Evolutionary conservation across 2,329 filamentous ascomycete species (phyloP), one percentile per base, ranked within the genome.

Genomic region (Orbilia javanica): DNA sequence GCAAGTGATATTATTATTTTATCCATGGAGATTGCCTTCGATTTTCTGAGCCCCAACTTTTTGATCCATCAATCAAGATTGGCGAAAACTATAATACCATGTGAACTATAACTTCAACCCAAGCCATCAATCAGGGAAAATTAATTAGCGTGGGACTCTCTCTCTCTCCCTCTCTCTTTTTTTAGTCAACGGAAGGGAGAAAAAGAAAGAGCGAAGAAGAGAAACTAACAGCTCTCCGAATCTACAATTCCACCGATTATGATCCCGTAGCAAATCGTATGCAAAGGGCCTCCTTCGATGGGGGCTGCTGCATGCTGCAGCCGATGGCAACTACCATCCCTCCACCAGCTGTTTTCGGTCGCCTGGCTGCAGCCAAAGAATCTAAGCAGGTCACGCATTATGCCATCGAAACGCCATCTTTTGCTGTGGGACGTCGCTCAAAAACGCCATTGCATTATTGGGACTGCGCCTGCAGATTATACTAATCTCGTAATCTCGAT

Each of bases 51-150:
- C 52, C 52, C 52, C 52, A 36, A 36, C 50, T 53, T 8, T 10
- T 44, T 60, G 57, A 66, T 36, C 34, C 39, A 55, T 11, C 53
- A 10, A 48, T 46, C 52, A 36, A 78, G 74, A 78, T 78, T 78
- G 67, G 74, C 74, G 74, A 78, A 46, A 25, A 65, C 27, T 48
- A 71, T 78, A 71, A 34, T 63, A 66, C 42, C 62, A 68, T 72
- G 67, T 62, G 67, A 67, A 67, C n/a, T 72, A 78, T 78, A 63
- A 39, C 48, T 63, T 44, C 25, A 31, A 13, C 15, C 39, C 36
- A 27, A 36, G 46, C 36, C 46, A 44, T 20, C 42, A 53, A 50
- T 39, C 25, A 27, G 15, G 36, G 18, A 50, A 36, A 25, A 20
- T 22, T 18, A 36, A 50, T 29, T 60, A 39, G 46, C n/a, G 42